Evolutionary conservation across 805 yeast genomes (phyloP).

Genomic region (Martiniozyma abietophila): DNA sequence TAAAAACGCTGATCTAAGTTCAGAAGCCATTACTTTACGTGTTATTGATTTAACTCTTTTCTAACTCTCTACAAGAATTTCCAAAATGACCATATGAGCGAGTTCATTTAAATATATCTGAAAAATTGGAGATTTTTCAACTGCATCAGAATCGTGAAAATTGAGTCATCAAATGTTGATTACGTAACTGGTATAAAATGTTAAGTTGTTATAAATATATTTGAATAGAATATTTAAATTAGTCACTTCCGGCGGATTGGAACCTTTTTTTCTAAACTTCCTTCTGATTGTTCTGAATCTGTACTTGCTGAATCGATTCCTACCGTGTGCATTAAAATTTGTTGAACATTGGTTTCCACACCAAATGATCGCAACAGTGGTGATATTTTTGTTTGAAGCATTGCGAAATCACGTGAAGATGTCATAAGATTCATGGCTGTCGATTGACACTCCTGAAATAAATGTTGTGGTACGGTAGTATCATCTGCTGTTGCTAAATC

Average conservation of each 20-base stretch:
- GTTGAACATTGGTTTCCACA: conserved; percentile 40
- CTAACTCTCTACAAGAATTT: not conserved
- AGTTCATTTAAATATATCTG: too few relatives aligned
- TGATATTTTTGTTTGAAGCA: conserved; percentile 35
- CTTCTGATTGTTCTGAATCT: conserved; percentile 7
- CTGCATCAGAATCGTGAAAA: too few relatives aligned
- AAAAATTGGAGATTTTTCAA: too few relatives aligned
- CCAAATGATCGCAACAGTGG: conserved; percentile 39
- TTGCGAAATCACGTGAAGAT: conserved; percentile 34
- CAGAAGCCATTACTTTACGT: conserved; percentile 20
- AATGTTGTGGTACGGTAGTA: conserved; percentile 33
- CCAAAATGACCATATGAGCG: too few relatives aligned
- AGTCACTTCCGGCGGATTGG: too few relatives aligned
- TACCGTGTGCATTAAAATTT: too few relatives aligned
- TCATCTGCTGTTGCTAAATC: conserved; percentile 35
- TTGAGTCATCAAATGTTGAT: too few relatives aligned
- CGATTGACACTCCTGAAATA: conserved; percentile 28
- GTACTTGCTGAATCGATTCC: conserved; percentile 29
- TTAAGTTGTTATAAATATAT: too few relatives aligned
- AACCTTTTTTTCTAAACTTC: too few relatives aligned
- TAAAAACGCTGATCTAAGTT: conserved; percentile 27
- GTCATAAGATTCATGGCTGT: conserved; percentile 28
- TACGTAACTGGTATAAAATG: too few relatives aligned
- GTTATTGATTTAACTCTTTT: not conserved
- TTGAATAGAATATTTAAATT: too few relatives aligned